Evolutionary conservation across 1,284 basidiomycete species (phyloP).

Genomic region (Pseudomicrostroma phylloplanum): DNA sequence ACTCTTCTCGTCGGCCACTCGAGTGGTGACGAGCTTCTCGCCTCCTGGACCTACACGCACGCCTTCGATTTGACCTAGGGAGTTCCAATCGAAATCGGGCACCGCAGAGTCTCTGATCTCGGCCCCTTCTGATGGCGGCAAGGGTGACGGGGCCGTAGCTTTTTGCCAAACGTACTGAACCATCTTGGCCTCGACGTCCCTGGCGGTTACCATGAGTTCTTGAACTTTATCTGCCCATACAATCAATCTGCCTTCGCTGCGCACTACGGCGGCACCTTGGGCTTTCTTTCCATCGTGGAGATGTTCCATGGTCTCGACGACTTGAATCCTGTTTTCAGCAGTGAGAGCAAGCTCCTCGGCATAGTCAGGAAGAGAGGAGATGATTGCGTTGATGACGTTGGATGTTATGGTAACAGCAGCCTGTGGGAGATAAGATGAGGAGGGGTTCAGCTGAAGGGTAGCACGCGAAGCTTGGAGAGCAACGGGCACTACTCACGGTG

Average conservation of each 20-base stretch:
- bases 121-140: too few relatives aligned
- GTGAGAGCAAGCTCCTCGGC: conserved; percentile 29
- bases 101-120: too few relatives aligned
- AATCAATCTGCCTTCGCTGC: conserved; percentile 66
- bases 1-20: conserved; percentile 15
- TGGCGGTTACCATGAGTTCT: conserved; percentile 26
- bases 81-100: too few relatives aligned
- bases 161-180: conserved; percentile 69
- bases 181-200: conserved; percentile 67
- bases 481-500: conserved; percentile 55
- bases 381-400: conserved; percentile 71
- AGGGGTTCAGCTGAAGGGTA: not conserved
- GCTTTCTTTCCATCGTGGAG: conserved; percentile 69
- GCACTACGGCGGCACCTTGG: conserved; percentile 75
- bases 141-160: conserved; percentile 8
- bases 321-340: conserved; percentile 28
- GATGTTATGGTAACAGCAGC: conserved; percentile 67
- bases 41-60: not conserved
- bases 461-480: not conserved
- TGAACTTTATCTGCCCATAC: conserved; percentile 70
- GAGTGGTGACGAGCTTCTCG: not conserved
- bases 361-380: conserved; percentile 44
- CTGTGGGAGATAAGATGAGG: not conserved
- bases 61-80: not conserved
- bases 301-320: conserved; percentile 57